These are phyloP conservation scores for Brettanomyces anomalus DNA, from an alignment of 805 yeast genomes.

Conservation along the genomic window DNA sequence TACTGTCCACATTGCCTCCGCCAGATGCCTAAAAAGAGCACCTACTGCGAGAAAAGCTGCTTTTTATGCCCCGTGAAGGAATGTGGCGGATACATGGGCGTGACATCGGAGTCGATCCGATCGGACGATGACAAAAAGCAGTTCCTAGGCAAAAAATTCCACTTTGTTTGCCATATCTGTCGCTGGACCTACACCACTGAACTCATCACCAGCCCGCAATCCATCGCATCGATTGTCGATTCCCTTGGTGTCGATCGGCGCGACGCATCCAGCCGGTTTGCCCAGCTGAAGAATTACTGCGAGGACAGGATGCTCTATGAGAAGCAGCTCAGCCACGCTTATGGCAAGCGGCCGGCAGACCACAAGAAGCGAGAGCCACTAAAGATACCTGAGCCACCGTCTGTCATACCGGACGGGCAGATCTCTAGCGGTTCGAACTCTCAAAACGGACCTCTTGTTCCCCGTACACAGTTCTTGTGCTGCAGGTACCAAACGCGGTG, in stretches of 20 bases:
- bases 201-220: conserved; percentile 31
- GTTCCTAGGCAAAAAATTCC: conserved; percentile 26
- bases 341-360: too few species aligned
- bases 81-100: background rate
- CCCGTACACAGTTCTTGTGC: background rate
- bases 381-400: too few species aligned
- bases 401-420: too few species aligned
- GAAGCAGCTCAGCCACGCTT: background rate
- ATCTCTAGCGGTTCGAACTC: too few species aligned
- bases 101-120: conserved; percentile 1
- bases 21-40: conserved; percentile 3
- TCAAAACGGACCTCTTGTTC: background rate
- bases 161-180: conserved; percentile 30
- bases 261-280: background rate
- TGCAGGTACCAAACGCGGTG: background rate
- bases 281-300: background rate
- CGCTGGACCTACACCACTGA: conserved; percentile 28
- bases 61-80: conserved; percentile 27
- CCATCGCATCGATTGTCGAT: conserved; percentile 17
- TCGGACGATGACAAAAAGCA: conserved; percentile 2
- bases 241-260: background rate
- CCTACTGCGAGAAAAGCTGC: conserved; percentile 23
- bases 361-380: too few species aligned
- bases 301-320: background rate
- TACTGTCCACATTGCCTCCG: conserved; percentile 23